Evolutionary conservation across 73 alveolate genomes (phyloP).

Genomic region (Symbiodinium pilosum): DNA sequence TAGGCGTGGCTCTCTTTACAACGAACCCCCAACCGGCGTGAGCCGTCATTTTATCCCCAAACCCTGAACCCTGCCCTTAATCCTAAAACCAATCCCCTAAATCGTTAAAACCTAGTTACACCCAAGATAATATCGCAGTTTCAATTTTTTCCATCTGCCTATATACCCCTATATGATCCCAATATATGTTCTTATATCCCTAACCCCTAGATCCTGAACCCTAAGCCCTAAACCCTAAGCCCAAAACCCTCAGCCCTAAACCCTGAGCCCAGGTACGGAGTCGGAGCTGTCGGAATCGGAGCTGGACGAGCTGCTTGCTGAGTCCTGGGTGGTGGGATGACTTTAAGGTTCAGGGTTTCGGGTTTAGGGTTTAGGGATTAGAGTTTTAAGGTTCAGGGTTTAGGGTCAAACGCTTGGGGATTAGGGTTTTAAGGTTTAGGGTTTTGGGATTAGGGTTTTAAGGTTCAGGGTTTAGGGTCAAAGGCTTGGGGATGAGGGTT

Average conservation of each 20-base stretch:
- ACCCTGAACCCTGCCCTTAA: not conserved
- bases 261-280: conserved; percentile 25
- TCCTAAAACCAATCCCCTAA: not conserved
- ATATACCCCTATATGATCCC: no score
- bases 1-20: no score
- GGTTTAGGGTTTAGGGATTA: not conserved
- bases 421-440: not conserved
- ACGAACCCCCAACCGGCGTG: no score
- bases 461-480: no score
- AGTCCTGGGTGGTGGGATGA: not conserved
- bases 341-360: not conserved
- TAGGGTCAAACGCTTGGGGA: not conserved
- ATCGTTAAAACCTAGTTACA: not conserved
- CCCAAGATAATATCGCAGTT: no score
- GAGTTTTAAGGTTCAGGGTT: not conserved
- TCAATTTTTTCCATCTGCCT: no score
- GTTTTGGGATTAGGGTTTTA: not conserved
- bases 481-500: no score
- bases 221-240: not conserved
- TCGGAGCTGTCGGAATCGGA: conserved; percentile 22
- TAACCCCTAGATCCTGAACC: not conserved
- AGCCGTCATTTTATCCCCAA: no score
- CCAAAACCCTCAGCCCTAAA: not conserved
- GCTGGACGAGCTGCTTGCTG: conserved; percentile 49
- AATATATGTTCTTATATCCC: no score